These are phyloP conservation scores for Fusarium sp. DNA, from an alignment of 2,329 filamentous ascomycete genomes.

Conservation along the genomic window DNA sequence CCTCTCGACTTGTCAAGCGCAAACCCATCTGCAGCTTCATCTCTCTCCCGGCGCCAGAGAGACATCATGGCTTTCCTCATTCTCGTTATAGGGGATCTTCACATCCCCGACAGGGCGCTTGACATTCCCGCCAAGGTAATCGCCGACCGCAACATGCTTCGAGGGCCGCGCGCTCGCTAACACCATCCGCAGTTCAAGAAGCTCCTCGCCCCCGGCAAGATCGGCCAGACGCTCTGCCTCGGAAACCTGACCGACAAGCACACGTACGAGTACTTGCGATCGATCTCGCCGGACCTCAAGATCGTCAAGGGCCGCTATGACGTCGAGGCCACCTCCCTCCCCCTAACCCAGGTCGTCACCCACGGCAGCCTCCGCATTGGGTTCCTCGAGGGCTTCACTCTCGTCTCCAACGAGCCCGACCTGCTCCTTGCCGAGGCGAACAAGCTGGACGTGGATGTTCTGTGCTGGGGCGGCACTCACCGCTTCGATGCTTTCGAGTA, in stretches of 20 bases:
- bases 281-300: constrained; percentile 78
- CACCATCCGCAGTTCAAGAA: constrained; percentile 77
- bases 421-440: constrained; percentile 75
- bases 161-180: constrained; percentile 40
- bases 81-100: constrained; percentile 91
- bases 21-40: constrained; percentile 33
- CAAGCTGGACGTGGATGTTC: constrained; percentile 75
- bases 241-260: constrained; percentile 84
- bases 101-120: constrained; percentile 91
- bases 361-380: constrained; percentile 75
- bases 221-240: constrained; percentile 83
- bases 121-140: constrained; percentile 90
- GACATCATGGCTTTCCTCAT: constrained; percentile 86
- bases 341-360: constrained; percentile 73
- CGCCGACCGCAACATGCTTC: constrained; percentile 7
- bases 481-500: constrained; percentile 78
- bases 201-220: constrained; percentile 85
- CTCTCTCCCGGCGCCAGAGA: constrained; percentile 36
- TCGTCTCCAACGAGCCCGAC: constrained; percentile 75
- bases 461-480: constrained; percentile 77
- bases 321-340: constrained; percentile 74
- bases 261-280: constrained; percentile 84
- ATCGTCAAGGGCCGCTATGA: constrained; percentile 77
- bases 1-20: constrained; percentile 34
- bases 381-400: constrained; percentile 76